Conservation (phyloP, 495 filamentous ascomycete species). For the Aspergillus kassunensis region DNA sequence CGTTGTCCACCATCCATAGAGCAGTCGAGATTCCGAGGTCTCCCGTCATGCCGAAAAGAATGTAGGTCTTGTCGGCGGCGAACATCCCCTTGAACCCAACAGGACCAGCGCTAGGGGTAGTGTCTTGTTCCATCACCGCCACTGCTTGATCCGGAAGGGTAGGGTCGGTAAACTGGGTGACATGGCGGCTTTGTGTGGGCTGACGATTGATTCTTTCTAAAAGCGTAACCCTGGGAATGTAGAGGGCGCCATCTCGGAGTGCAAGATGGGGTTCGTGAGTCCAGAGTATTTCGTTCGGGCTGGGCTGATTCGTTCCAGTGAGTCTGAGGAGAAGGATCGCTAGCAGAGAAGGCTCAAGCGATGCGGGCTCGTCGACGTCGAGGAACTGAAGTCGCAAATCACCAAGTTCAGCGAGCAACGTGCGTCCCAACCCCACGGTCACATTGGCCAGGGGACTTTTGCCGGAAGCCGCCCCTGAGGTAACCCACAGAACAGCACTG, state of each 20-base stretch:
- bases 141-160: neutral
- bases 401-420: neutral
- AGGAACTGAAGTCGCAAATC: neutral
- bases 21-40: constrained; percentile 21
- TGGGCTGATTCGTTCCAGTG: neutral
- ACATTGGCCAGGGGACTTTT: neutral
- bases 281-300: neutral
- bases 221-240: neutral
- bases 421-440: neutral
- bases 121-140: neutral
- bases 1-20: constrained; percentile 19
- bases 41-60: constrained; percentile 21
- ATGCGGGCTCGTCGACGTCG: neutral
- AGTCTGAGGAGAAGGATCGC: neutral
- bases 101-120: neutral
- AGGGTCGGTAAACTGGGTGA: neutral
- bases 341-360: neutral
- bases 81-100: neutral
- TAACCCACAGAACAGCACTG: neutral
- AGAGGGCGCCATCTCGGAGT: neutral
- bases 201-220: no score
- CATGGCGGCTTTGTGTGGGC: neutral
- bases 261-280: neutral
- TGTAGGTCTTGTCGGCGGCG: constrained; percentile 18
- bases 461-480: neutral